Base-by-base conservation (phyloP, 1,284 basidiomycete species). In the Apiotrichum sp. region DNA sequence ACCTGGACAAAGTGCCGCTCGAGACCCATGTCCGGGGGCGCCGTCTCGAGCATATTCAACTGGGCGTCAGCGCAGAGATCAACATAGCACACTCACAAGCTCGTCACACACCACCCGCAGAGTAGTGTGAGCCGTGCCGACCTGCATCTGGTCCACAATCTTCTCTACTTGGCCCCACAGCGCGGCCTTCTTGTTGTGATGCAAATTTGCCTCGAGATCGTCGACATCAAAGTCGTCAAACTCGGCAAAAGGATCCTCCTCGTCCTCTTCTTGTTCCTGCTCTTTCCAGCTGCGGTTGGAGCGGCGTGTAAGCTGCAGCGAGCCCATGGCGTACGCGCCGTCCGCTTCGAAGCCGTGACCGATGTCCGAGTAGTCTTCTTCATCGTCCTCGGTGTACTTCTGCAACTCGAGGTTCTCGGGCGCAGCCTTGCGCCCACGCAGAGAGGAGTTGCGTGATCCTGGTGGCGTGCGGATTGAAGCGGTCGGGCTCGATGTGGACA, bases 181-280 rank as follows among this genome's bases (percentile, higher is more conserved):
- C 6, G 92, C 83, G 1, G 95, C 93, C 65, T 89, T 82, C 77
- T 93, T 91, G 77, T 96, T 93, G 43, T 92, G 82, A 59, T 89
- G 84, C 6, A 96, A 78, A 64, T 95, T 93, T 1, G 89, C 83
- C 69, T 95, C 91, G 4, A 95, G 79, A 64, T 91, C 88, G 63
- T 90, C 88, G 2, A 84, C 84, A 61, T 89, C 91, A 34, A 87
- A 71, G 41, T 73, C 89, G 64, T 95, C 90, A 61, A 95, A 91
- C 86, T 93, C 91, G 0, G 93, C 91, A 67, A 97, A 97, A 1
- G 93, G 92, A 79, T 96, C 93, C 56, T 89, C 87, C 47, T 91
- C 90, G 58, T 93, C 89, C 58, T 93, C 90, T 46, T 91, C 89
- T 58, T 93, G 90, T 4, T 84, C 83, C 35, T 88, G 83, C 29